These are phyloP conservation scores for Nelumbo lutea DNA, from an alignment of 164 flowering plant species.

Conservation along the genomic window DNA sequence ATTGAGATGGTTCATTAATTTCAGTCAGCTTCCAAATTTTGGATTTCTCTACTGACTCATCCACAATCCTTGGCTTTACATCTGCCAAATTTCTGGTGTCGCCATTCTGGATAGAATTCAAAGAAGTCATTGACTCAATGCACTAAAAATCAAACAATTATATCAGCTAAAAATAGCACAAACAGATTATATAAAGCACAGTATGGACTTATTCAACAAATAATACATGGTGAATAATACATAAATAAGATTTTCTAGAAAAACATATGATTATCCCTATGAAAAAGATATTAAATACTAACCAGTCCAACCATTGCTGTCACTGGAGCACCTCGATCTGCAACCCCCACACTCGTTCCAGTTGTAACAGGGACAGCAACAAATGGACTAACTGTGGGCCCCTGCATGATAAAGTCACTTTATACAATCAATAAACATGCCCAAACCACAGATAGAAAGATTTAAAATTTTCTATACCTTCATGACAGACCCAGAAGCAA, in stretches of 20 bases:
- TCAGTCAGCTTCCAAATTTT: slow-evolving; percentile 71
- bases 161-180: background rate
- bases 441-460: background rate
- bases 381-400: slow-evolving; percentile 31
- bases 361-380: slow-evolving; percentile 33
- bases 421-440: slow-evolving; percentile 5
- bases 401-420: slow-evolving; percentile 23
- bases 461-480: slow-evolving; percentile 36
- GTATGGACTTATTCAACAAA: background rate
- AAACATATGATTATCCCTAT: background rate
- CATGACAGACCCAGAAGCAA: slow-evolving; percentile 40
- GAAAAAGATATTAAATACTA: slow-evolving; percentile 11
- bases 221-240: background rate
- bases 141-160: background rate
- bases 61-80: slow-evolving; percentile 53
- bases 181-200: background rate
- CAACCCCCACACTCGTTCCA: slow-evolving; percentile 35
- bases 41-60: slow-evolving; percentile 56
- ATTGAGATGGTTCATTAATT: slow-evolving; percentile 65
- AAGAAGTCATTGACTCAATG: slow-evolving; percentile 6
- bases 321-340: slow-evolving; percentile 44
- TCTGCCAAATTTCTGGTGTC: slow-evolving; percentile 50
- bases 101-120: slow-evolving; percentile 40
- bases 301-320: slow-evolving; percentile 42
- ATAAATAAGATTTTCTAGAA: background rate